Percentiles rank a stretch among this genome's conserved stretches.
Evolutionary conservation across 257 asterid genomes (phyloP).

Genomic region (Lycium ferocissimum): DNA sequence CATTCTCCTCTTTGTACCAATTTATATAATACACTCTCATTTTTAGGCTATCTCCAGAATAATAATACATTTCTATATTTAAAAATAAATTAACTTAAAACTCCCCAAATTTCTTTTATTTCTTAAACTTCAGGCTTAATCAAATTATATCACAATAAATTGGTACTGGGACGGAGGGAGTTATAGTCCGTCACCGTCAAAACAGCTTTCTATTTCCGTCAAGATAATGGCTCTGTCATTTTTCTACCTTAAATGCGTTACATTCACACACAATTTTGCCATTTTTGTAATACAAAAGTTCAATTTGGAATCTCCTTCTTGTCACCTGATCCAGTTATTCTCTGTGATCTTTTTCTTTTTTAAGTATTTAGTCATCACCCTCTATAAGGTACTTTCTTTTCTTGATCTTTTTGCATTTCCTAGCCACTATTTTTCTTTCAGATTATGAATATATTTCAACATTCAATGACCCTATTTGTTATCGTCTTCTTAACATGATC

Average conservation of each 20-base stretch:
- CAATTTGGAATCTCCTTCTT: constrained; percentile 26
- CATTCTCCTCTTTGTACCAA: background rate
- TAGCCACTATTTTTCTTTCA: background rate
- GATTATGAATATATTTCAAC: background rate
- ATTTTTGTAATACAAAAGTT: constrained; percentile 14
- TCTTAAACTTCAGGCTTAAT: too few species aligned
- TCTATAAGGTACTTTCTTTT: constrained; percentile 14
- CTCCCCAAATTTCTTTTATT: too few species aligned
- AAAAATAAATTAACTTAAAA: too few species aligned
- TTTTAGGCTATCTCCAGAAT: too few species aligned
- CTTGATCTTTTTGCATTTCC: background rate
- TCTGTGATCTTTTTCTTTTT: background rate
- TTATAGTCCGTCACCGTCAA: constrained; percentile 11
- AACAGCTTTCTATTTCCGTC: background rate
- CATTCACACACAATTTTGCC: background rate
- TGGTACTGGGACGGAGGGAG: too few species aligned
- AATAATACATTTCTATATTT: too few species aligned
- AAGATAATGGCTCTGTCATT: constrained; percentile 23
- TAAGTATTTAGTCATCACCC: background rate
- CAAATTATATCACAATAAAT: too few species aligned
- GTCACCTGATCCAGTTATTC: constrained; percentile 10
- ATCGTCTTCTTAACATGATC: background rate
- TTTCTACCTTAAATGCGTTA: constrained; percentile 16
- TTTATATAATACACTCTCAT: too few species aligned
- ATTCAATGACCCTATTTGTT: constrained; percentile 14